Percentiles rank a stretch among this genome's conserved stretches.
Evolutionary conservation across 2,329 filamentous ascomycete species (phyloP).

Genomic region (Passalora sequoiae): DNA sequence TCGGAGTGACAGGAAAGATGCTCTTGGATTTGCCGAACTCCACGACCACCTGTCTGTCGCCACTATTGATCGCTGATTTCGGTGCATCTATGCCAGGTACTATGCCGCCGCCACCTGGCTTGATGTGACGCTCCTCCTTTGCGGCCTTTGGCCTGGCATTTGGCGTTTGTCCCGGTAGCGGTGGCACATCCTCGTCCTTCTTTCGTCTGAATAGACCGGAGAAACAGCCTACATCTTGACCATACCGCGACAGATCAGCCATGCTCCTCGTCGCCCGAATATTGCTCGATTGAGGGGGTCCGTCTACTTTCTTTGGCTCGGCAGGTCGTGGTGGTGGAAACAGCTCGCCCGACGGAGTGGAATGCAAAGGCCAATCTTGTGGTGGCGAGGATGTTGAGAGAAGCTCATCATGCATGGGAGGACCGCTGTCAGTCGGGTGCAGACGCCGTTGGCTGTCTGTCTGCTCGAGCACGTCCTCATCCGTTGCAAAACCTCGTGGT

Average conservation of each 20-base stretch:
- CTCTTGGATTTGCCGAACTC: constrained; percentile 66
- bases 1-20: constrained; percentile 64
- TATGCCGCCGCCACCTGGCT: constrained; percentile 43
- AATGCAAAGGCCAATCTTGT: constrained; percentile 4
- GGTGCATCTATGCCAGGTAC: constrained; percentile 66
- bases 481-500: neutral
- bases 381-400: constrained; percentile 3
- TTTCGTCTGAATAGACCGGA: constrained; percentile 34
- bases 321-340: constrained; percentile 28
- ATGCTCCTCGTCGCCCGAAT: constrained; percentile 32
- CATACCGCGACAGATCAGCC: constrained; percentile 20
- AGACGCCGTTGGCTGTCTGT: constrained; percentile 7
- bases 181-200: constrained; percentile 20
- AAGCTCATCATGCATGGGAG: constrained; percentile 3
- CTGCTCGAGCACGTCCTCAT: neutral
- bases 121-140: constrained; percentile 33
- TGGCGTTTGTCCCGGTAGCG: constrained; percentile 12
- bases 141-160: constrained; percentile 19
- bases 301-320: constrained; percentile 18
- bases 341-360: constrained; percentile 25
- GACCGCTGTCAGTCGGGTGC: constrained; percentile 3
- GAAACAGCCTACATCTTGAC: constrained; percentile 29
- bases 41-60: constrained; percentile 69
- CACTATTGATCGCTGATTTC: constrained; percentile 72
- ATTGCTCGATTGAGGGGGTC: constrained; percentile 29